phyloP scores from a whole-genome alignment of 2,329 filamentous ascomycete species.

The Falciphora oryzae region DNA sequence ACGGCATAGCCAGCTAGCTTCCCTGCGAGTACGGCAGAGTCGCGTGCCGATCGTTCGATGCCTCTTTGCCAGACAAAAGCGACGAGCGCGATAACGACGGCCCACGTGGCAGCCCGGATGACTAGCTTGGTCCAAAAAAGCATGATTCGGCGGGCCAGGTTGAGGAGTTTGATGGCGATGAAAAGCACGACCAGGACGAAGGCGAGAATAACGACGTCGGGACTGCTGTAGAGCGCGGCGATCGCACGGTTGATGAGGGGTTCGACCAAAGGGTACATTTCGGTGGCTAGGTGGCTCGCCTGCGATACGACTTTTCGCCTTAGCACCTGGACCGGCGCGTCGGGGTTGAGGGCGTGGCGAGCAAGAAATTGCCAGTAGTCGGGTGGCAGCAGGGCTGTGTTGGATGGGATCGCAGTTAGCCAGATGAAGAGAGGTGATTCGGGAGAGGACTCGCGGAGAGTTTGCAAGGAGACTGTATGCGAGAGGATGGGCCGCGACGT shows the following conservation, averaged over 20 bases:
- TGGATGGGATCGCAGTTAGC: too few relatives aligned
- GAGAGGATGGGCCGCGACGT: too few relatives aligned
- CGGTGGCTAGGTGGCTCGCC: slow-evolving; percentile 22
- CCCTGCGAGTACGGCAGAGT: slow-evolving; percentile 41
- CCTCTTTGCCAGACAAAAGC: slow-evolving; percentile 61
- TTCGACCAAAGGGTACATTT: slow-evolving; percentile 35
- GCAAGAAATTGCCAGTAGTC: slow-evolving; percentile 40
- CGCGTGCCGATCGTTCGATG: slow-evolving; percentile 55
- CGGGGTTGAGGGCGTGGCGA: slow-evolving; percentile 41
- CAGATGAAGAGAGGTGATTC: too few relatives aligned
- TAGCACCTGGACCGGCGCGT: slow-evolving; percentile 38
- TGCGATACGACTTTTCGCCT: slow-evolving; percentile 28
- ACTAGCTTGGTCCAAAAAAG: slow-evolving; percentile 71
- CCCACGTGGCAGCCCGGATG: slow-evolving; percentile 60
- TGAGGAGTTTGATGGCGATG: slow-evolving; percentile 58
- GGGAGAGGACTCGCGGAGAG: too few relatives aligned
- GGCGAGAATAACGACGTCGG: slow-evolving; percentile 37
- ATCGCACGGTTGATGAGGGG: slow-evolving; percentile 37
- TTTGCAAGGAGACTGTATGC: too few relatives aligned
- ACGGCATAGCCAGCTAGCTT: slow-evolving; percentile 40
- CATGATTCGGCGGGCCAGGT: slow-evolving; percentile 65
- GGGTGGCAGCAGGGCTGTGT: slow-evolving; percentile 29
- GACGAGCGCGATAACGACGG: slow-evolving; percentile 45
- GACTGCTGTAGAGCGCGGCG: slow-evolving; percentile 30
- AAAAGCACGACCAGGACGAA: slow-evolving; percentile 50